Evolutionary conservation across 73 alveolate genomes (phyloP), one percentile per base, ranked within the genome.

Genomic region (Breviolum minutum): DNA sequence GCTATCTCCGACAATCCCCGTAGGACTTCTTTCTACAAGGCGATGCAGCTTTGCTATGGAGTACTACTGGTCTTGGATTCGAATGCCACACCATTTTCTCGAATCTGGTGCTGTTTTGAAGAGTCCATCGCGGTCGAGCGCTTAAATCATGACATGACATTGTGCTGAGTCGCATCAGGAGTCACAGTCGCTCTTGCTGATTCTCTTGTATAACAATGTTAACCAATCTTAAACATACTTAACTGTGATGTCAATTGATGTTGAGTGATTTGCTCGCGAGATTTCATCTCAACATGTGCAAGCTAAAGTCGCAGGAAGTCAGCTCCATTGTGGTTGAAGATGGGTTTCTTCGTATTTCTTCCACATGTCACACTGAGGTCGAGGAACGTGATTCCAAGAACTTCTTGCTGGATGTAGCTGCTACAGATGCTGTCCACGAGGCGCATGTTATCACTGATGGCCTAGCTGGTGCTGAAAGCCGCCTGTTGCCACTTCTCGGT

Each of bases 41-140:
- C 96, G 26, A 89, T 89, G 96, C 30, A 32, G 73, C 87, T 89
- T 26, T 68, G 76, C 87, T 60, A 61, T 10, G 96, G 96, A 17
- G 96, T 89, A 71, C 64, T 89, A 76, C 74, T 89, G 73, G 87
- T 89, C 71, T 63, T 89, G 69, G 96, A 89, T 30, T 54, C 66
- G n/a, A 54, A 26, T 26, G 95, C 95, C 74, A 87, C 95, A 24
- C 96, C 96, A 54, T 89, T 89, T 48, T 63, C 16, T 85, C 9
- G 96, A 6, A 89, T 70, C 73, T 89, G 96, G 96, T 89, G 96
- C 64, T 87, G 95, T 30, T 87, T 87, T 32, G 95, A 87, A 48
- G 82, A 63, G 64, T 12, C 82, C 10, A 87, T 87, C 30, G 95
- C 66, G 16, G 77, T 60, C 26, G 27, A 76, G 94, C 77, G 29